phyloP scores from a whole-genome alignment of 2,329 filamentous ascomycete genomes.

The Fusarium tricinctum region DNA sequence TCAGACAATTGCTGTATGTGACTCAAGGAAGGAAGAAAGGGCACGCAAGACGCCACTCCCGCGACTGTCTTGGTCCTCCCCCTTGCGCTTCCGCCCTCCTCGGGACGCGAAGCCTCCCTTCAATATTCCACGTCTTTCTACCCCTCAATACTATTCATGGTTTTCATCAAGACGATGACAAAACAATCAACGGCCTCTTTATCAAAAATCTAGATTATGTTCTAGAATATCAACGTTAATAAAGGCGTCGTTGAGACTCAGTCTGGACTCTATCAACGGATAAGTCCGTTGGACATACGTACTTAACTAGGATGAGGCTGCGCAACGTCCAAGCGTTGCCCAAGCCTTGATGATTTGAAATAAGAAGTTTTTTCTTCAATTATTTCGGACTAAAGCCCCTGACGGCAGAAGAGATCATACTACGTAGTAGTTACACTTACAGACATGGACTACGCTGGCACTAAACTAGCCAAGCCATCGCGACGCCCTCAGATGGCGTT shows the following conservation, averaged over 20 bases:
- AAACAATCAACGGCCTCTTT: background rate
- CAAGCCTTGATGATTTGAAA: slow-evolving; percentile 32
- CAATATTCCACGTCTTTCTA: slow-evolving; percentile 13
- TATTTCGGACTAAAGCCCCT: slow-evolving; percentile 9
- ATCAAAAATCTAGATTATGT: slow-evolving; percentile 20
- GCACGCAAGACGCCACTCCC: slow-evolving; percentile 21
- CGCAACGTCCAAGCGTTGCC: slow-evolving; percentile 14
- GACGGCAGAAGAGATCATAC: background rate
- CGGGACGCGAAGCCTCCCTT: slow-evolving; percentile 18
- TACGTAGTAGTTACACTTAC: slow-evolving; percentile 1
- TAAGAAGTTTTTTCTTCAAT: slow-evolving; percentile 7
- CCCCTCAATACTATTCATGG: background rate
- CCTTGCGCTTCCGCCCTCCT: slow-evolving; percentile 20
- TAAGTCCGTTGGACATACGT: slow-evolving; percentile 5
- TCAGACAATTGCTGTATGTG: slow-evolving; percentile 3
- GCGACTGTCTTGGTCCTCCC: slow-evolving; percentile 27
- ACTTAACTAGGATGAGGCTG: slow-evolving; percentile 15
- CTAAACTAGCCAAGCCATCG: slow-evolving; percentile 34
- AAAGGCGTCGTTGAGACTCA: slow-evolving; percentile 25
- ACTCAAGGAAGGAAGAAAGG: background rate
- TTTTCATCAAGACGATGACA: background rate
- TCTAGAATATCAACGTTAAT: slow-evolving; percentile 14
- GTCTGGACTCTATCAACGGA: slow-evolving; percentile 26
- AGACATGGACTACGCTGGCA: background rate
- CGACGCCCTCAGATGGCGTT: slow-evolving; percentile 27